Evolutionary conservation across 768 basidiomycete species (phyloP).

Genomic region (Lentinula detonsa): DNA sequence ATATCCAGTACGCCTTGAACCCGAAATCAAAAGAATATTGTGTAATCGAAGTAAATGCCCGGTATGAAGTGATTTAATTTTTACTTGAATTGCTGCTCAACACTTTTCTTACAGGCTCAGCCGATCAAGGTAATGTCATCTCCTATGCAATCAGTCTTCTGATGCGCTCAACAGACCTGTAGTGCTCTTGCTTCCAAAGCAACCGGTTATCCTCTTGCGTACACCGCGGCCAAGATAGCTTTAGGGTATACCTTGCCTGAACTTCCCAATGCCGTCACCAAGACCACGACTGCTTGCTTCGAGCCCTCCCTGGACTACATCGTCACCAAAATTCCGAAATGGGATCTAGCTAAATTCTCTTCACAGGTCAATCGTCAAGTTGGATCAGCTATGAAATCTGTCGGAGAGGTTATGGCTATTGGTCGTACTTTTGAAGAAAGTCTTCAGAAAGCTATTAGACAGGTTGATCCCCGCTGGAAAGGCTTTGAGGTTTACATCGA

Average conservation of each 20-base stretch:
- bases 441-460: constrained; percentile 95
- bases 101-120: constrained; percentile 41
- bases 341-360: constrained; percentile 98
- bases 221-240: constrained; percentile 98
- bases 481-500: constrained; percentile 95
- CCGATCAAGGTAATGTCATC: constrained; percentile 61
- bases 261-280: constrained; percentile 97
- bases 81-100: neutral
- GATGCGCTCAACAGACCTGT: constrained; percentile 2
- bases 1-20: constrained; percentile 98
- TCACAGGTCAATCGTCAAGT: constrained; percentile 90
- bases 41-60: constrained; percentile 97
- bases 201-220: constrained; percentile 97
- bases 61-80: constrained; percentile 37
- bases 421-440: constrained; percentile 99
- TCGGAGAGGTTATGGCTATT: constrained; percentile 99
- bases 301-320: constrained; percentile 99
- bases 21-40: constrained; percentile 91
- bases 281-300: constrained; percentile 98
- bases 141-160: constrained; percentile 5
- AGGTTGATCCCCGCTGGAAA: constrained; percentile 94
- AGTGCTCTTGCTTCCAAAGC: constrained; percentile 98
- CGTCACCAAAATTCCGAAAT: constrained; percentile 99
- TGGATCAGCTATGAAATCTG: constrained; percentile 98
- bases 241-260: constrained; percentile 97